Percentiles rank a stretch among this genome's conserved stretches.
Conservation (phyloP, 2,329 filamentous ascomycete species). For the Cyanodermella asteris region DNA sequence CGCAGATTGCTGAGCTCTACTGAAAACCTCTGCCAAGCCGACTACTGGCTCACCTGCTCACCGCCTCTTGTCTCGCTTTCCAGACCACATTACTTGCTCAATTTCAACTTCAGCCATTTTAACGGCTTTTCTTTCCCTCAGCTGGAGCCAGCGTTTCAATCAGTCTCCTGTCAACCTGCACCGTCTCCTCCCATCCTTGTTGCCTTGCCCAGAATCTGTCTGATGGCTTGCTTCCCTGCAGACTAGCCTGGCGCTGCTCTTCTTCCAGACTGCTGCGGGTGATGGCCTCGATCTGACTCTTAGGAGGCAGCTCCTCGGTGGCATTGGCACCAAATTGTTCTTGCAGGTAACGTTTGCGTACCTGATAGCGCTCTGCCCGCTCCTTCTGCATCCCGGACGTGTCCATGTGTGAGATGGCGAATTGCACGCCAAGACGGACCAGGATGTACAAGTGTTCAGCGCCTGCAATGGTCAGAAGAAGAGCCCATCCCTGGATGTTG, state of each 20-base stretch:
- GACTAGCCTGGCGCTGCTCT: slow-evolving; percentile 20
- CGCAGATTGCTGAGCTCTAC: too few relatives aligned
- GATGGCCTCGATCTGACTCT: slow-evolving; percentile 37
- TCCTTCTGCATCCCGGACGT: slow-evolving; percentile 73
- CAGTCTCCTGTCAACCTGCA: slow-evolving; percentile 25
- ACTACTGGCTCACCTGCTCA: too few relatives aligned
- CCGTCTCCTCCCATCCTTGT: slow-evolving; percentile 27
- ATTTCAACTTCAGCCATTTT: too few relatives aligned
- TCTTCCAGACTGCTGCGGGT: slow-evolving; percentile 43
- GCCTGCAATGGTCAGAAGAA: slow-evolving; percentile 63
- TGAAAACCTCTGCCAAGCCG: too few relatives aligned
- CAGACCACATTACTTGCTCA: too few relatives aligned
- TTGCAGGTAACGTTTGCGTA: slow-evolving; percentile 59
- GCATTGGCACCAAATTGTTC: slow-evolving; percentile 42
- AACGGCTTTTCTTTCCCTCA: slow-evolving; percentile 17
- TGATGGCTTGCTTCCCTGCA: slow-evolving; percentile 20
- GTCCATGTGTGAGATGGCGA: slow-evolving; percentile 58
- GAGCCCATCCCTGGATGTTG: slow-evolving; percentile 55
- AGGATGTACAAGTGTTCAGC: slow-evolving; percentile 80
- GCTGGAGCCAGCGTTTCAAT: slow-evolving; percentile 23
- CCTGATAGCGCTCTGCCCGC: slow-evolving; percentile 54
- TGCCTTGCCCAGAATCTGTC: slow-evolving; percentile 32
- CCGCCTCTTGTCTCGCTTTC: too few relatives aligned
- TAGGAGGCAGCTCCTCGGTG: slow-evolving; percentile 26
- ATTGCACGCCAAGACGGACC: slow-evolving; percentile 48